A percentile compares a stretch with the other conserved stretches of the same genome.
phyloP scores from a whole-genome alignment of 2,329 filamentous ascomycete species.

The Colletotrichum salicis region DNA sequence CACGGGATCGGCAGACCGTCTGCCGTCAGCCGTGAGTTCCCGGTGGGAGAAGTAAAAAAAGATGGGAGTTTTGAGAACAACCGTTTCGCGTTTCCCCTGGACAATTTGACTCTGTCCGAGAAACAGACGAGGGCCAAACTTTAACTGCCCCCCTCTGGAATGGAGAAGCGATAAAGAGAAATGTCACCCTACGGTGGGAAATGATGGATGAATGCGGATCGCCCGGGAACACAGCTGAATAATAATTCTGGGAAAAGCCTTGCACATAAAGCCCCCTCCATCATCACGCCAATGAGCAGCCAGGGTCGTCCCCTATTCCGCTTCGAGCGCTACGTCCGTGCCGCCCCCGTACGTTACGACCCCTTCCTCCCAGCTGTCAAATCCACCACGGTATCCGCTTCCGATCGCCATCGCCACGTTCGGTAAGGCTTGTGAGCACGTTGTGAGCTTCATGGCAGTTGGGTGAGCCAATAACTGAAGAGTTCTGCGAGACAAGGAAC shows the following conservation, averaged over 20 bases:
- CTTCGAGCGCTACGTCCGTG: conserved; percentile 17
- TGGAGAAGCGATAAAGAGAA: not conserved
- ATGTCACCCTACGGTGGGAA: conserved; percentile 13
- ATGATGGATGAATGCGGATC: conserved; percentile 10
- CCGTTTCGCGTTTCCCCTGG: not conserved
- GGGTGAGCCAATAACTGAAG: not conserved
- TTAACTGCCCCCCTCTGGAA: not conserved
- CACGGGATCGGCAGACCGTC: not conserved
- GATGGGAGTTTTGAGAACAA: not conserved
- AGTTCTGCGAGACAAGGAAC: not conserved
- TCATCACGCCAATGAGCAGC: not conserved
- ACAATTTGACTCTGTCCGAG: not conserved
- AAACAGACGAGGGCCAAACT: not conserved
- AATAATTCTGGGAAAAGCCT: conserved; percentile 20
- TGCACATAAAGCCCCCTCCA: not conserved
- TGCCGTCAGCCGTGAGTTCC: not conserved
- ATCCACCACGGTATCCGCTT: not conserved
- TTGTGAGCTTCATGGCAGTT: not conserved
- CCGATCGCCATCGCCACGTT: not conserved
- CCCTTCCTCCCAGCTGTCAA: not conserved
- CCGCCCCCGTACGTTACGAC: conserved; percentile 10
- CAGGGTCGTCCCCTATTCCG: not conserved
- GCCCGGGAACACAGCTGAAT: conserved; percentile 15
- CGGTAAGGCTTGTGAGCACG: not conserved
- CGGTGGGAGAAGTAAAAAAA: not conserved